phyloP scores from a whole-genome alignment of 2,329 filamentous ascomycete genomes.

The Colletotrichum sp. region DNA sequence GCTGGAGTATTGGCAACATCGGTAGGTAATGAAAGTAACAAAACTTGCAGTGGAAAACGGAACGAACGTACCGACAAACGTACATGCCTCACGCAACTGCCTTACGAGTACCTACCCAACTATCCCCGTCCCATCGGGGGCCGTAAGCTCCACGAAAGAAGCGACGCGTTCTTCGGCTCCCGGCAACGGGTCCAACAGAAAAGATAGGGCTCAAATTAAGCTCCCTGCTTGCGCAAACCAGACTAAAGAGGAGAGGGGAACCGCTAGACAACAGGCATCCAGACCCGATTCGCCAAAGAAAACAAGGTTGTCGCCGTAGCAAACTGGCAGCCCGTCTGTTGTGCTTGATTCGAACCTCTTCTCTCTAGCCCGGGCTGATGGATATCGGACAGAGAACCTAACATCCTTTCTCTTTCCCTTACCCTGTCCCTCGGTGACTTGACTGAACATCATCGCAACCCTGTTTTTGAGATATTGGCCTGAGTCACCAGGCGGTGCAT shows the following conservation, averaged over 20 bases:
- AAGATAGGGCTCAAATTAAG: not conserved
- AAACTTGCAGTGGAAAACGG: not conserved
- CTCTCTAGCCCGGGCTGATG: not conserved
- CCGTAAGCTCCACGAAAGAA: not conserved
- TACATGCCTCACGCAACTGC: not conserved
- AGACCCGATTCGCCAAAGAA: not conserved
- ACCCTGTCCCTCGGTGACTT: not conserved
- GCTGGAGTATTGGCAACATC: not conserved
- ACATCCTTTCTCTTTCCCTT: not conserved
- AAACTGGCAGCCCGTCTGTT: not conserved
- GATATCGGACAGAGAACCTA: not conserved
- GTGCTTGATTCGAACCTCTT: not conserved
- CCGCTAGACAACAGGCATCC: not conserved
- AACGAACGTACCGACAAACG: not conserved
- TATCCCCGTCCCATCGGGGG: not conserved
- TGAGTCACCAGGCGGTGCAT: not conserved
- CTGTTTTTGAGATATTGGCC: not conserved
- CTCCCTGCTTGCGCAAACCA: not conserved
- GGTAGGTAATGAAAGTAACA: not conserved
- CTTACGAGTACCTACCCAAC: not conserved
- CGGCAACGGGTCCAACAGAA: not conserved
- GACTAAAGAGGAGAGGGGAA: not conserved
- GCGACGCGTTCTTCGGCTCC: not conserved
- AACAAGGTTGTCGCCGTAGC: not conserved
- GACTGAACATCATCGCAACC: not conserved